Conservation (phyloP, 768 basidiomycete species). For the Tephrocybe sp. region DNA sequence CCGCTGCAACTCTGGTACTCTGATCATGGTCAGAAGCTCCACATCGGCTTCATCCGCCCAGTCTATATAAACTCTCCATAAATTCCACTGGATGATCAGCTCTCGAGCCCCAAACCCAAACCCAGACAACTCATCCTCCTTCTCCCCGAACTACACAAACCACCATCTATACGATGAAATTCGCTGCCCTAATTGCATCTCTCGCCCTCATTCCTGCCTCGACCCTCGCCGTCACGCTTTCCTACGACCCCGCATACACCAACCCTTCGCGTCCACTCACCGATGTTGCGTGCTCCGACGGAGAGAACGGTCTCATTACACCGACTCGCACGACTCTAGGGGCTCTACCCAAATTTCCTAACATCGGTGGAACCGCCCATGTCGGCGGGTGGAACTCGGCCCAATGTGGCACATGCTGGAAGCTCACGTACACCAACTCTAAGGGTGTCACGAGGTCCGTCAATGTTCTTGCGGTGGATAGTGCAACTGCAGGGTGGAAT, state of each 20-base stretch:
- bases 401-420: constrained; percentile 54
- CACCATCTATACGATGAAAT: constrained; percentile 13
- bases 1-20: constrained; percentile 7
- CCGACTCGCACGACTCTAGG: constrained; percentile 40
- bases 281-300: constrained; percentile 46
- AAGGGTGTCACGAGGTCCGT: constrained; percentile 27
- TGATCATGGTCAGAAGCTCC: neutral
- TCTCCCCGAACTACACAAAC: neutral
- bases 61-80: constrained; percentile 1
- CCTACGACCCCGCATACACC: constrained; percentile 45
- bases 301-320: constrained; percentile 43
- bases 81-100: neutral
- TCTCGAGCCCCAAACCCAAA: neutral
- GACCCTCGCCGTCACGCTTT: constrained; percentile 11
- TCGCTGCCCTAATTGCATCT: constrained; percentile 8
- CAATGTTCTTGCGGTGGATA: constrained; percentile 46
- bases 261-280: constrained; percentile 26
- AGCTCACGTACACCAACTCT: constrained; percentile 37
- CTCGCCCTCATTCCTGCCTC: constrained; percentile 12
- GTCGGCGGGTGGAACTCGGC: constrained; percentile 43
- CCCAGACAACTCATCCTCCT: neutral
- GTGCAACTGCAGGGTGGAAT: constrained; percentile 20
- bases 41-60: neutral
- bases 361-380: constrained; percentile 48
- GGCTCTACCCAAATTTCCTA: constrained; percentile 48